A percentile compares a stretch with the other conserved stretches of the same genome.
Evolutionary conservation across 2,329 filamentous ascomycete species (phyloP).

Genomic region (Diaporthe australafricana): DNA sequence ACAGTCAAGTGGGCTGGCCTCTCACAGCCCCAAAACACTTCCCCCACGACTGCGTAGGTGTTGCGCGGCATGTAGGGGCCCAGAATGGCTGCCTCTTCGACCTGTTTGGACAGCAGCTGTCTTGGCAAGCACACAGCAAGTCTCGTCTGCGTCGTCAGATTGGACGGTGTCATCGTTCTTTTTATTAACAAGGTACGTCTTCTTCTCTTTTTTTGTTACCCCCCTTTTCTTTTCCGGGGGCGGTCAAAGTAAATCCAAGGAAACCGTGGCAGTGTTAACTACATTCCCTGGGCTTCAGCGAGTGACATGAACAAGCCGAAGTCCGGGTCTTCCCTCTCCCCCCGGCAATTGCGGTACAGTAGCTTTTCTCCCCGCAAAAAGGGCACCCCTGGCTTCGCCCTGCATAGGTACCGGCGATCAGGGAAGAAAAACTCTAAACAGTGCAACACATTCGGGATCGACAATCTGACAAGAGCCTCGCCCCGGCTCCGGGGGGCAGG

Average conservation of each 20-base stretch:
- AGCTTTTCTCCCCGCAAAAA: constrained; percentile 30
- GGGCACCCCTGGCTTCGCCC: constrained; percentile 23
- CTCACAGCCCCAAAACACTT: constrained; percentile 18
- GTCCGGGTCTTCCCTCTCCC: background rate
- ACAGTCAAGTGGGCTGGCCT: constrained; percentile 5
- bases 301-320: background rate
- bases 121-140: constrained; percentile 20
- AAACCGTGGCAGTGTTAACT: constrained; percentile 18
- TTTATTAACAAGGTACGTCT: background rate
- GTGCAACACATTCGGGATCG: constrained; percentile 20
- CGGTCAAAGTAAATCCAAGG: constrained; percentile 13
- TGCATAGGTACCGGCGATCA: constrained; percentile 29
- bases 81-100: constrained; percentile 9
- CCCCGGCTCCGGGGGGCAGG: constrained; percentile 12
- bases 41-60: constrained; percentile 13
- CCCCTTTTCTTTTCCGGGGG: background rate
- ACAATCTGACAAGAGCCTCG: constrained; percentile 30
- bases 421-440: constrained; percentile 31
- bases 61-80: constrained; percentile 16
- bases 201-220: background rate
- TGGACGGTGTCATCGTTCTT: constrained; percentile 9
- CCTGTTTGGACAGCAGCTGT: constrained; percentile 19
- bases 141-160: constrained; percentile 16
- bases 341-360: constrained; percentile 23
- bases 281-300: background rate